These are phyloP conservation scores for Trametes versicolor DNA, from an alignment of 1,284 basidiomycete genomes.

Conservation along the genomic window DNA sequence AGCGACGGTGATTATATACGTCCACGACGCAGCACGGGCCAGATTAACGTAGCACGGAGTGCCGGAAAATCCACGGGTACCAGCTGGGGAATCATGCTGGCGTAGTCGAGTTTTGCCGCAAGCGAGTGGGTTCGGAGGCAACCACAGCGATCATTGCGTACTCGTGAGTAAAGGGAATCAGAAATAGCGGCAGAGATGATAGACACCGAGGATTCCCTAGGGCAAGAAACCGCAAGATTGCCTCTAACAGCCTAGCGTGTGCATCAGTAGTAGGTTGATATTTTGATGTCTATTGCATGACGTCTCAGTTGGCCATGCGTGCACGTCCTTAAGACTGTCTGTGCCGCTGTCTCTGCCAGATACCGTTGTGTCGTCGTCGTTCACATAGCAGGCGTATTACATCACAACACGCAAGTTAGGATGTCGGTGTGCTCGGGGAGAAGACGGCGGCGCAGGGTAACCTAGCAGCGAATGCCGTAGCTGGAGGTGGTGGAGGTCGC, in stretches of 20 bases:
- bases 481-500: constrained; percentile 1
- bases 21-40: background rate
- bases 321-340: too few species aligned
- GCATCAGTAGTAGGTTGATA: too few species aligned
- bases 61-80: constrained; percentile 28
- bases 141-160: constrained; percentile 3
- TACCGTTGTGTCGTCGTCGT: too few species aligned
- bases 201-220: background rate
- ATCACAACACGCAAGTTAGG: background rate
- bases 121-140: constrained; percentile 6
- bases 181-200: constrained; percentile 2
- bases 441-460: background rate
- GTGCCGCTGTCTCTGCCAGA: too few species aligned
- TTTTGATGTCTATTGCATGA: too few species aligned
- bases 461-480: constrained; percentile 14
- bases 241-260: too few species aligned
- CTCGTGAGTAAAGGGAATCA: constrained; percentile 19
- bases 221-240: too few species aligned
- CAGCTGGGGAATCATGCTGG: constrained; percentile 8
- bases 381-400: background rate
- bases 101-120: constrained; percentile 29
- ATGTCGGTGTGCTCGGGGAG: constrained; percentile 16
- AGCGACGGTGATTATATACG: constrained; percentile 11
- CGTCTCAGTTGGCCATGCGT: too few species aligned
- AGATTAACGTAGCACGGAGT: constrained; percentile 4